Evolutionary conservation across 164 flowering plant genomes (phyloP), one percentile per base, ranked within the genome.

Genomic region (Piper longum): DNA sequence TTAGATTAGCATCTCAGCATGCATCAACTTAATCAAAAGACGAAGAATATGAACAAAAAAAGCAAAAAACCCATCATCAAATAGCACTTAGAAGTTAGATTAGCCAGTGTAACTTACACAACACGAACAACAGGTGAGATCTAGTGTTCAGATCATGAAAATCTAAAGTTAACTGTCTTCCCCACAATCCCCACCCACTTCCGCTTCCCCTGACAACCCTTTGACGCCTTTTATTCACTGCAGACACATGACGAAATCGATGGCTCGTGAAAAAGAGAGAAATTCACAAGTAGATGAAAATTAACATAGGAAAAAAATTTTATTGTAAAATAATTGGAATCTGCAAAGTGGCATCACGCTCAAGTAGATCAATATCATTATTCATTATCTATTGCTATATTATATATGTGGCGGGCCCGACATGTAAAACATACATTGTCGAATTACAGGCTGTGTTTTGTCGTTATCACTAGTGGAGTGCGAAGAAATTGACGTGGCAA

Each of bases 281-380:
- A 76, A 75, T 78, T 81, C 76, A 81, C 74, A 78, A 72, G 36
- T 26, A 2, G 59, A 59, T 41, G 39, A 63, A 64, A 57, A 16
- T 60, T 26, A 26, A 26, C 1, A 26, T 0, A 26, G 54, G 57
- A 17, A 64, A 26, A 55, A 6, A 60, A 8, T 12, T 13, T 26
- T 26, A 26, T 26, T 26, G 36, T 26, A 1, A 26, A 26, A 26
- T 26, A 26, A 26, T 26, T 1, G 36, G 36, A 26, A 26, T 26
- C 36, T 26, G 36, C 36, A 26, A 26, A 26, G 36, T 26, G 36
- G 36, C 36, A 26, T 26, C 36, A 26, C 36, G 36, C 2, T 26
- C 36, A 26, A 26, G 36, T 26, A 26, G 36, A 0, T 26, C 2
- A 26, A 26, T 26, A 26, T 26, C 36, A 26, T 26, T 26, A 26